A percentile compares a stretch with the other conserved stretches of the same genome.
phyloP scores from a whole-genome alignment of 2,329 filamentous ascomycete species.

The Fusarium pseudonygamai region DNA sequence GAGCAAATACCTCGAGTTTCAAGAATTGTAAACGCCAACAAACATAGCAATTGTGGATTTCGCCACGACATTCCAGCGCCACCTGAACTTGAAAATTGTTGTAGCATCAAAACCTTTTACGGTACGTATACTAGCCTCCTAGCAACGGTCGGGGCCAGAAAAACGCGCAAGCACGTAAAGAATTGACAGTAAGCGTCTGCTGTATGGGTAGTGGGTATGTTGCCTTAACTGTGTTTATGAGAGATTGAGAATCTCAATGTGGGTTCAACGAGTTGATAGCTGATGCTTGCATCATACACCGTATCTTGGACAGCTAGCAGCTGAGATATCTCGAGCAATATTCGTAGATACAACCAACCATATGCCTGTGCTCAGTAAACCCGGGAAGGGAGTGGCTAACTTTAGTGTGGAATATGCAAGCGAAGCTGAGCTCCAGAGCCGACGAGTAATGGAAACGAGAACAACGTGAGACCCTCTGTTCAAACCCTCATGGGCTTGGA shows the following conservation, averaged over 20 bases:
- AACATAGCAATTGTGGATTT: neutral
- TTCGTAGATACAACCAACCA: neutral
- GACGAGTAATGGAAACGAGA: too few relatives aligned
- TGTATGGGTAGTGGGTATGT: neutral
- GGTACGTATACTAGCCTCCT: neutral
- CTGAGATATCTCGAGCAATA: neutral
- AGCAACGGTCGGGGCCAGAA: accelerated
- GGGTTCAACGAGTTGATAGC: too few relatives aligned
- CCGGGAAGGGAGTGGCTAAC: too few relatives aligned
- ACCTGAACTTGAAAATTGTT: neutral
- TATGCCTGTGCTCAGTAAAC: too few relatives aligned
- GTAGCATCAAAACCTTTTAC: neutral
- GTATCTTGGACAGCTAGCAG: neutral
- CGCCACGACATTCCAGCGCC: too few relatives aligned
- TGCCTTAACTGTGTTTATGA: neutral
- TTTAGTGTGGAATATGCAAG: too few relatives aligned
- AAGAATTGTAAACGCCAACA: neutral
- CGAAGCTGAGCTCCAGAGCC: too few relatives aligned
- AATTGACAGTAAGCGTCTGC: too few relatives aligned
- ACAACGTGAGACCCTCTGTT: too few relatives aligned
- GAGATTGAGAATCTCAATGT: neutral
- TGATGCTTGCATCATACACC: too few relatives aligned
- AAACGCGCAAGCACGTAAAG: accelerated
- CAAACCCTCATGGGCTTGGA: too few relatives aligned
- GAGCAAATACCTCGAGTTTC: accelerated